Evolutionary conservation across 1,284 basidiomycete species (phyloP), one percentile per base, ranked within the genome.

Genomic region (Cystobasidium pallidum): DNA sequence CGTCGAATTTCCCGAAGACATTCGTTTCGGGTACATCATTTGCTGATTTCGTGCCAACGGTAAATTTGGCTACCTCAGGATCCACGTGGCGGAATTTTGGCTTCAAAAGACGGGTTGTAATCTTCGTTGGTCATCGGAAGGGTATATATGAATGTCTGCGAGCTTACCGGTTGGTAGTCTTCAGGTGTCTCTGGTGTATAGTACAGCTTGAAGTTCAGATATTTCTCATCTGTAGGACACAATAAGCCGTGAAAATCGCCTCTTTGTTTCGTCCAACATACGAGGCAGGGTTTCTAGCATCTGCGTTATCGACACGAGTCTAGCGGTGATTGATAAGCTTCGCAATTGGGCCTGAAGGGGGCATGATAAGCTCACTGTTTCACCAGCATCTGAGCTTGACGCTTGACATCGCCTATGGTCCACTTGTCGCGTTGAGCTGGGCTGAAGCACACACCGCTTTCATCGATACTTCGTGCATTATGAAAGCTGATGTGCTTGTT

Each of bases 191-290:
- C 83, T 49, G 89, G 86, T 24, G 86, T 88, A 78, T 91, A 92
- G 77, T 89, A 89, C 17, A 90, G 81, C 78, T 92, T 92, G 82
- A 92, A 89, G n/a, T 88, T 89, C 26, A 89, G 89, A 78, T 85
- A 92, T 39, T 90, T 58, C 86, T 88, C 78, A 86, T 90, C 91
- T 75, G 39, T 32, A 24, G 28, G 15, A 2, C 13, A 39, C 36
- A 39, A 39, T 39, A 39, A 13, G 36, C 6, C 36, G 13, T 39
- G 34, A 63, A 63, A 52, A 26, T n/a, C 39, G 47, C 32, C 3
- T 13, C 34, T 19, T 19, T 39, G n/a, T 28, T 3, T 43, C 43
- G n/a, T n/a, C 1, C 19, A 17, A 49, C n/a, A 1, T 28, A 45
- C 39, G 39, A 28, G 54, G 54, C 3, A 57, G 32, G 26, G 54